These are phyloP conservation scores for Dillenia turbinata DNA, from an alignment of 164 flowering plant species.

Conservation along the genomic window DNA sequence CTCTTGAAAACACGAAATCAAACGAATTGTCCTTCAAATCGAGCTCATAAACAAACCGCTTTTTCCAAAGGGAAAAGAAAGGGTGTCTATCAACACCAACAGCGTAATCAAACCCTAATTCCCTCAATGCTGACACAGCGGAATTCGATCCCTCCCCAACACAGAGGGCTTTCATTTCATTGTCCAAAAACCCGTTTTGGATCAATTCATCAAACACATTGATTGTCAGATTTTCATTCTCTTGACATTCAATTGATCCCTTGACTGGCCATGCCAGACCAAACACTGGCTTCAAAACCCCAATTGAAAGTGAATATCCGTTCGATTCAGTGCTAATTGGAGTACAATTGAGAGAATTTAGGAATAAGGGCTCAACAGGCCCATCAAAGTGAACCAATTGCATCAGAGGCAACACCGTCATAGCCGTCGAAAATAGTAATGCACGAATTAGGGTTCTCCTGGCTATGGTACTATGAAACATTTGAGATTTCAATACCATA, in stretches of 20 bases:
- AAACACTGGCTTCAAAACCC: constrained; percentile 21
- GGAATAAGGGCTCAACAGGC: constrained; percentile 15
- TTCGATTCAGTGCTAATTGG: constrained; percentile 9
- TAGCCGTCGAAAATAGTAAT: constrained; percentile 35
- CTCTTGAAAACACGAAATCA: constrained; percentile 73
- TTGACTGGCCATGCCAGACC: constrained; percentile 15
- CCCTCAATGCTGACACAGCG: constrained; percentile 41
- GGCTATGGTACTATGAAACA: constrained; percentile 49
- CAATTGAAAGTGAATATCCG: constrained; percentile 8
- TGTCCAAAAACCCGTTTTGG: constrained; percentile 41
- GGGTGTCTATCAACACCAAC: constrained; percentile 33
- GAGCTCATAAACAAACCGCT: constrained; percentile 43
- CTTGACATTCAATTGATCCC: constrained; percentile 28
- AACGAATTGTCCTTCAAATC: constrained; percentile 50
- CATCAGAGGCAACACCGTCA: constrained; percentile 42
- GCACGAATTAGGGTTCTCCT: constrained; percentile 47
- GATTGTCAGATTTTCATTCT: constrained; percentile 33
- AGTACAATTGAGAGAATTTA: constrained; percentile 24
- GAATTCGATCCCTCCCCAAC: constrained; percentile 67
- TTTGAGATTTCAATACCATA: constrained; percentile 36
- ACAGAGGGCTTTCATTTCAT: constrained; percentile 49
- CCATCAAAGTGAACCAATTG: constrained; percentile 24
- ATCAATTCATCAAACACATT: constrained; percentile 55
- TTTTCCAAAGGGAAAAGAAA: constrained; percentile 37
- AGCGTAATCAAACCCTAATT: constrained; percentile 46